Conservation (phyloP, 2,329 filamentous ascomycete species). For the Grosmannia huntii region DNA sequence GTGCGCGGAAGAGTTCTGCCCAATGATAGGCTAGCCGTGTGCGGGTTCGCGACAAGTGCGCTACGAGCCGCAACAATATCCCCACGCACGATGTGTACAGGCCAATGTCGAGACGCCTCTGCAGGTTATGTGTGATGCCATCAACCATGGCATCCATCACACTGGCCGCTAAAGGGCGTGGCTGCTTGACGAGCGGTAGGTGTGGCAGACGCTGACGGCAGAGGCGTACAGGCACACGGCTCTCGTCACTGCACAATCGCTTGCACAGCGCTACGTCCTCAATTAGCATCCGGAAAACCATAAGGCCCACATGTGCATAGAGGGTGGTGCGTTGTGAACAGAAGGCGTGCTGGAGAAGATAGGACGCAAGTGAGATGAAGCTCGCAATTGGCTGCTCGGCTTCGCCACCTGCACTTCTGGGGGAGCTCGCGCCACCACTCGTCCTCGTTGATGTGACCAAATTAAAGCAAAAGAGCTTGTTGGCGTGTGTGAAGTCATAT, state of each 20-base stretch:
- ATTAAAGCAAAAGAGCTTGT: constrained; percentile 88
- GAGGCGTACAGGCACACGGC: constrained; percentile 58
- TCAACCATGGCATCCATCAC: constrained; percentile 83
- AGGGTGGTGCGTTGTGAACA: constrained; percentile 63
- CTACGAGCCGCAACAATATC: constrained; percentile 70
- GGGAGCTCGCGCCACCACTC: not conserved
- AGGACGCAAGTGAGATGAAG: constrained; percentile 81
- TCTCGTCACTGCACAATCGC: constrained; percentile 52
- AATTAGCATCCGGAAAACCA: constrained; percentile 73
- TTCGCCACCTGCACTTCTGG: not conserved
- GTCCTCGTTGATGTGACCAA: constrained; percentile 50
- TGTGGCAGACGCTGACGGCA: constrained; percentile 84
- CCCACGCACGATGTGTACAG: constrained; percentile 74
- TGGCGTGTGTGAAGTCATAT: constrained; percentile 89
- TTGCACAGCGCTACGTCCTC: constrained; percentile 78
- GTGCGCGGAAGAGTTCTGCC: constrained; percentile 84
- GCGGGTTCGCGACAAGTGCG: constrained; percentile 70
- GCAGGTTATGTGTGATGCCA: constrained; percentile 86
- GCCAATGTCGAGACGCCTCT: constrained; percentile 69
- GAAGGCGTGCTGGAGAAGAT: constrained; percentile 86
- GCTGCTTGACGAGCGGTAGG: constrained; percentile 59
- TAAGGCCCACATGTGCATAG: constrained; percentile 76
- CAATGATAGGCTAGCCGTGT: constrained; percentile 83
- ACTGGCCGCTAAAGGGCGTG: constrained; percentile 61
- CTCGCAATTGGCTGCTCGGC: constrained; percentile 60